A percentile compares a stretch with the other conserved stretches of the same genome.
Evolutionary conservation across 2,329 filamentous ascomycete species (phyloP).

Genomic region (Diaporthe aspalathi): DNA sequence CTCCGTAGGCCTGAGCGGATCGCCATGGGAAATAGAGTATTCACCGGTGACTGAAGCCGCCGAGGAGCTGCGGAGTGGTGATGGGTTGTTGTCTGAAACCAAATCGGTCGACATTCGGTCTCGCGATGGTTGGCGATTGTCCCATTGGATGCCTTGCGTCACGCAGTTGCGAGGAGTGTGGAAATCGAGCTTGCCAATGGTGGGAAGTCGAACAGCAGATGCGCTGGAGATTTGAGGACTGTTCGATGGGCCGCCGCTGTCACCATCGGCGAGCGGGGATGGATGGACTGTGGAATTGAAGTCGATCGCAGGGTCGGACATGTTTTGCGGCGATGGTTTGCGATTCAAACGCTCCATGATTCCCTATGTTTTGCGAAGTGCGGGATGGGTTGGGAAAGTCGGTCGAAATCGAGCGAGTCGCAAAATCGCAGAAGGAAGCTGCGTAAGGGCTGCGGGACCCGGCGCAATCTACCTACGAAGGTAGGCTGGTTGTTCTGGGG

Average conservation of each 20-base stretch:
- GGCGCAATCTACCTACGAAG: too few relatives aligned
- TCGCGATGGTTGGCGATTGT: not conserved
- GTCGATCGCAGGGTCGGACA: not conserved
- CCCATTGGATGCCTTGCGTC: not conserved
- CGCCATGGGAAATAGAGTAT: not conserved
- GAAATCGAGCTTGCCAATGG: too few relatives aligned
- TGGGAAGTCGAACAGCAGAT: too few relatives aligned
- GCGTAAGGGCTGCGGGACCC: not conserved
- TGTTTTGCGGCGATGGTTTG: too few relatives aligned
- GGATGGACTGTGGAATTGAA: not conserved
- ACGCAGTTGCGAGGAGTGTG: too few relatives aligned
- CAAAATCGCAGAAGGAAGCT: not conserved
- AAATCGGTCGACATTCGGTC: not conserved
- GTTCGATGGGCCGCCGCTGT: not conserved
- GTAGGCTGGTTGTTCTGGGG: not conserved
- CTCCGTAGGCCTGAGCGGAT: not conserved
- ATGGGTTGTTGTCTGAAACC: not conserved
- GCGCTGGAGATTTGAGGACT: not conserved
- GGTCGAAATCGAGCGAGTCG: not conserved
- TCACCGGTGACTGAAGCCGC: too few relatives aligned
- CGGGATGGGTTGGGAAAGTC: not conserved
- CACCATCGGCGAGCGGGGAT: too few relatives aligned
- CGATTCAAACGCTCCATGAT: not conserved
- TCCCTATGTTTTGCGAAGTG: not conserved
- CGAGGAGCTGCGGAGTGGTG: not conserved